Evolutionary conservation across 2,329 filamentous ascomycete genomes (phyloP), one percentile per base, ranked within the genome.

Genomic region (Penicillium hordei): DNA sequence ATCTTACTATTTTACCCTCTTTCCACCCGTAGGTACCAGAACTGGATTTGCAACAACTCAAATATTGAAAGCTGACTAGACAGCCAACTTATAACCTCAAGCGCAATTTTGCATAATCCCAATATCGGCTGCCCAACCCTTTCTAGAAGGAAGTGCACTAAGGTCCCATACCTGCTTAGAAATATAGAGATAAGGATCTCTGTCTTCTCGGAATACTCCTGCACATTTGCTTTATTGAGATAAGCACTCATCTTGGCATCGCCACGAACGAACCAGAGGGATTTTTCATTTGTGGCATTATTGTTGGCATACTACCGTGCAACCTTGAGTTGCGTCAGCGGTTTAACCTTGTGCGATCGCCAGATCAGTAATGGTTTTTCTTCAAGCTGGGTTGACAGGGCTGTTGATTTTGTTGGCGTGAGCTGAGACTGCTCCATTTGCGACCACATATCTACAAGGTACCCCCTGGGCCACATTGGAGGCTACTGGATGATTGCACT

Each of bases 211-310:
- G 61, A 78, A 79, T 7, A 70, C 19, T 8, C 39, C 19, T 39
- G 7, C n/a, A 19, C 61, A n/a, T 69, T 70, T 9, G 72, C 59
- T 76, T 74, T 73, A 48, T 77, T 78, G 19, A 71, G 52, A 51
- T 78, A 78, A 1, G 70, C 66, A 13, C 74, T 62, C 62, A 68
- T 68, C 5, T 58, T 39, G 23, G 12, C 31, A 5, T 59, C 43
- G 7, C 64, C 17, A 70, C 56, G 13, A 64, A 61, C 59, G 57
- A 29, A 69, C 48, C 10, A 68, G 60, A 19, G 12, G 19, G 39
- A 40, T 40, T 23, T 2, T 6, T 23, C 19, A 40, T 4, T 21
- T 8, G 9, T 13, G 39, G n/a, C 34, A 39, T 21, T 17, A 13
- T 39, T 39, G 36, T 12, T 39, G 5, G n/a, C 36, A 21, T 21